Percentiles rank a stretch among this genome's conserved stretches.
These are phyloP conservation scores for Hanseniaspora mollemarum DNA, from an alignment of 805 yeast genomes.

Conservation along the genomic window DNA sequence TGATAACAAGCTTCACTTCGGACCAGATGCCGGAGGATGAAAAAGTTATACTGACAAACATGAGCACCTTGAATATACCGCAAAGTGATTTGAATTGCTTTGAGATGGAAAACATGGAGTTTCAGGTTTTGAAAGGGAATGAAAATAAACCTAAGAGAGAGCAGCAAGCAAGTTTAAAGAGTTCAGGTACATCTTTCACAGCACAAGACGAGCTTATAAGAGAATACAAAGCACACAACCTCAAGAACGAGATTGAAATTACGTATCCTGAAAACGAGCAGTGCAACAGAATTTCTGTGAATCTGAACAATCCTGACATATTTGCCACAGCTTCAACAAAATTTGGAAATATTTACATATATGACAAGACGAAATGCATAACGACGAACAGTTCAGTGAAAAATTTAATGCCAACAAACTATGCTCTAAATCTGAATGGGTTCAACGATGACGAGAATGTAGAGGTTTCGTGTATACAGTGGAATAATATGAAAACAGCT, in stretches of 20 bases:
- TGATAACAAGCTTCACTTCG: constrained; percentile 30
- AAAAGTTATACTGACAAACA: constrained; percentile 23
- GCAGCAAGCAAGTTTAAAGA: neutral
- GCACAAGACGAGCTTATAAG: constrained; percentile 1
- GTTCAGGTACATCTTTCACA: no score
- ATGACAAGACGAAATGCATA: constrained; percentile 72
- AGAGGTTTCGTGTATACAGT: constrained; percentile 56
- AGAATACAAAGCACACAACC: constrained; percentile 20
- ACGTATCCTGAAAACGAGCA: constrained; percentile 43
- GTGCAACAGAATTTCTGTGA: constrained; percentile 56
- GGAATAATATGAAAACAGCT: constrained; percentile 62
- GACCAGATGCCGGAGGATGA: constrained; percentile 30
- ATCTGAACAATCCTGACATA: constrained; percentile 81
- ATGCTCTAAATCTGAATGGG: constrained; percentile 19
- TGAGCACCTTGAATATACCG: constrained; percentile 26
- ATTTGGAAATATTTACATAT: constrained; percentile 50
- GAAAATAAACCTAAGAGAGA: constrained; percentile 22
- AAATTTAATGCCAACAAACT: constrained; percentile 15
- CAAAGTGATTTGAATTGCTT: constrained; percentile 31
- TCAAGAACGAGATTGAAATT: constrained; percentile 24
- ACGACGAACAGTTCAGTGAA: constrained; percentile 31
- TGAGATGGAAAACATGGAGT: constrained; percentile 32
- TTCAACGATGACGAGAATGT: constrained; percentile 22
- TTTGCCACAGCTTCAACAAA: constrained; percentile 57
- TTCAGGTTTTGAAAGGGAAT: constrained; percentile 23